Evolutionary conservation across 2,329 filamentous ascomycete genomes (phyloP).

Genomic region (Aspergillus felis): DNA sequence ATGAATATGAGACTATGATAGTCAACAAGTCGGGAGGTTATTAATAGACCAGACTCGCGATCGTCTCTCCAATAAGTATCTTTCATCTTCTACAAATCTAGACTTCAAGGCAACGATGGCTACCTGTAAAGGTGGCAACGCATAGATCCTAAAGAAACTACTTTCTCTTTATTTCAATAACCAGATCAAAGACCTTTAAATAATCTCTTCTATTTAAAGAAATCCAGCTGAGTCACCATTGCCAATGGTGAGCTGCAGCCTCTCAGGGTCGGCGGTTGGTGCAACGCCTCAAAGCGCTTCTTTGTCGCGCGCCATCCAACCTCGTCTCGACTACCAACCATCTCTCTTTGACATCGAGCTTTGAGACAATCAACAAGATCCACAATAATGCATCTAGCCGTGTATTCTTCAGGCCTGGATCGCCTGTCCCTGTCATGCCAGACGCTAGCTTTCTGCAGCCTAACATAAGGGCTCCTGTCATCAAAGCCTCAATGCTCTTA

Average conservation of each 20-base stretch:
- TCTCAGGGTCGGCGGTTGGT: not conserved
- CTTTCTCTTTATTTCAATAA: not conserved
- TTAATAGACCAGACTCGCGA: too few species aligned
- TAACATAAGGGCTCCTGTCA: too few species aligned
- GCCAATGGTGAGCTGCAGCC: not conserved
- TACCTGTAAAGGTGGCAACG: not conserved
- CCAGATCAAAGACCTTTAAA: not conserved
- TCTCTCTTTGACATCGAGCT: not conserved
- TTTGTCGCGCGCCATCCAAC: not conserved
- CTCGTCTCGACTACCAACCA: not conserved
- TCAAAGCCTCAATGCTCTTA: not conserved
- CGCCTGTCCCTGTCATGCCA: not conserved
- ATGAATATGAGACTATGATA: constrained; percentile 1
- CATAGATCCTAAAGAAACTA: not conserved
- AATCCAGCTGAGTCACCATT: not conserved
- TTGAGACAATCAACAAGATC: not conserved
- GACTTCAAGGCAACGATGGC: not conserved
- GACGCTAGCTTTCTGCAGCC: not conserved
- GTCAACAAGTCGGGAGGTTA: not conserved
- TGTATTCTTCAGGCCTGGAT: not conserved
- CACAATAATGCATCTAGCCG: not conserved
- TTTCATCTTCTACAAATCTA: too few species aligned
- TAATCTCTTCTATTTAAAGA: not conserved
- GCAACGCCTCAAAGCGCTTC: not conserved
- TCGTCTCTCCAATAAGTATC: too few species aligned